phyloP scores from a whole-genome alignment of 257 asterid species.

The Haberlea rhodopensis region DNA sequence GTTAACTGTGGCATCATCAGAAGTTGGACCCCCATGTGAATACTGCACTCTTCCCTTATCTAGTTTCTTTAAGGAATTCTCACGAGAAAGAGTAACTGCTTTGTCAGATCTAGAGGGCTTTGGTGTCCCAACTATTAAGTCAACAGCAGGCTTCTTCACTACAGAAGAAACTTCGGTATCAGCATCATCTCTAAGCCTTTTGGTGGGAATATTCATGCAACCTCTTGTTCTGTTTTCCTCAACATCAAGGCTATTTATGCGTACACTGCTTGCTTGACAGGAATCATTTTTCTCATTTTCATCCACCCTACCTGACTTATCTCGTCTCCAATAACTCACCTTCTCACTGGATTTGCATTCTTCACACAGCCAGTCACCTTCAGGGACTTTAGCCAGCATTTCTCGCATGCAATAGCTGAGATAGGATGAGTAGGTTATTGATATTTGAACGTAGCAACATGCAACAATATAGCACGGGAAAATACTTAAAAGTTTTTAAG shows the following conservation, averaged over 20 bases:
- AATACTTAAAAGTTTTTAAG: slow-evolving; percentile 13
- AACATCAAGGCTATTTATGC: slow-evolving; percentile 36
- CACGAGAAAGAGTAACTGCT: slow-evolving; percentile 49
- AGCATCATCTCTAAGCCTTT: slow-evolving; percentile 63
- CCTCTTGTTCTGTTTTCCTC: slow-evolving; percentile 47
- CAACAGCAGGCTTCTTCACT: slow-evolving; percentile 57
- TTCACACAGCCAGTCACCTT: slow-evolving; percentile 89
- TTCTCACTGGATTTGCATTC: slow-evolving; percentile 64
- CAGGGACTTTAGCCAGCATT: slow-evolving; percentile 69
- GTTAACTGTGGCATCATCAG: slow-evolving; percentile 35
- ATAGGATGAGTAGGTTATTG: slow-evolving; percentile 24
- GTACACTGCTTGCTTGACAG: slow-evolving; percentile 49
- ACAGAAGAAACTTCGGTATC: slow-evolving; percentile 69
- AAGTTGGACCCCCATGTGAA: slow-evolving; percentile 36
- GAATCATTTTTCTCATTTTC: slow-evolving; percentile 51
- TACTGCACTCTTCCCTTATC: slow-evolving; percentile 53
- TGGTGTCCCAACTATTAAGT: slow-evolving; percentile 48
- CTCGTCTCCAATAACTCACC: slow-evolving; percentile 43
- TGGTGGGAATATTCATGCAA: slow-evolving; percentile 41
- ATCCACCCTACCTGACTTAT: slow-evolving; percentile 39
- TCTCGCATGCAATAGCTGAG: slow-evolving; percentile 89
- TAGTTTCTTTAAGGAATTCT: slow-evolving; percentile 53
- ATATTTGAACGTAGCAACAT: slow-evolving; percentile 20
- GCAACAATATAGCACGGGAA: neutral
- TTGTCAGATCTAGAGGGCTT: slow-evolving; percentile 43